Evolutionary conservation across 1,284 basidiomycete species (phyloP).

Genomic region (Trichosporon ovoides): DNA sequence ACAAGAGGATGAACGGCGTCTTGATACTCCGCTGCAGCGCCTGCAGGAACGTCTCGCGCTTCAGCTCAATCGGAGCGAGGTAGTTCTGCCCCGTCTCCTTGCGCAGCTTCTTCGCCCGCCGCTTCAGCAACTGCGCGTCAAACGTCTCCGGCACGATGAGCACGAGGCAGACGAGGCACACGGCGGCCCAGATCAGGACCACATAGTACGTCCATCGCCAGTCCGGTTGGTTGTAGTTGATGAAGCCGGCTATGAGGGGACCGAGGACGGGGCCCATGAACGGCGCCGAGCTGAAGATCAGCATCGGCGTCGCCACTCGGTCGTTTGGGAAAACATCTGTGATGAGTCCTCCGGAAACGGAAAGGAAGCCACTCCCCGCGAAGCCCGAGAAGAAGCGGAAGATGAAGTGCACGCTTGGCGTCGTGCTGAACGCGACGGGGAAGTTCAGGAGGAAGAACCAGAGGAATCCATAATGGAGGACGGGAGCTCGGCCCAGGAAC

Average conservation of each 20-base stretch:
- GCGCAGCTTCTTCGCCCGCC: conserved; percentile 57
- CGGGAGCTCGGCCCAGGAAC: conserved; percentile 54
- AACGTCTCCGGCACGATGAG: conserved; percentile 71
- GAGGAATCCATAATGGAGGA: conserved; percentile 28
- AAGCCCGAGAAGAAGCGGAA: conserved; percentile 69
- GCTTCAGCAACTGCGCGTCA: conserved; percentile 58
- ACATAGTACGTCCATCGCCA: conserved; percentile 78
- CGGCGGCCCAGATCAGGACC: conserved; percentile 55
- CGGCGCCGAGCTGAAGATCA: conserved; percentile 63
- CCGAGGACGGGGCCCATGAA: conserved; percentile 71
- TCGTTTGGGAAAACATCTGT: conserved; percentile 65
- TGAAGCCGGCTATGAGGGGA: conserved; percentile 51
- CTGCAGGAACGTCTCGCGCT: conserved; percentile 50
- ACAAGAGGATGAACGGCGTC: conserved; percentile 67
- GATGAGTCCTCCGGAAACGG: conserved; percentile 72
- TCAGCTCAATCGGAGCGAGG: conserved; percentile 57
- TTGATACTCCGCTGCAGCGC: conserved; percentile 58
- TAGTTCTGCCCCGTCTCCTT: conserved; percentile 55
- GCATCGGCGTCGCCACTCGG: conserved; percentile 70
- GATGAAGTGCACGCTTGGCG: conserved; percentile 56
- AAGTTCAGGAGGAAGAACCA: conserved; percentile 54
- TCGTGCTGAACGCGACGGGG: conserved; percentile 58
- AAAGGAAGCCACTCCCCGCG: conserved; percentile 64
- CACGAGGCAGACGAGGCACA: conserved; percentile 42
- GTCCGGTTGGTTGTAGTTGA: conserved; percentile 53